Evolutionary conservation across 2,329 filamentous ascomycete species (phyloP), one percentile per base, ranked within the genome.

Genomic region (Sordariomycetes sp.): DNA sequence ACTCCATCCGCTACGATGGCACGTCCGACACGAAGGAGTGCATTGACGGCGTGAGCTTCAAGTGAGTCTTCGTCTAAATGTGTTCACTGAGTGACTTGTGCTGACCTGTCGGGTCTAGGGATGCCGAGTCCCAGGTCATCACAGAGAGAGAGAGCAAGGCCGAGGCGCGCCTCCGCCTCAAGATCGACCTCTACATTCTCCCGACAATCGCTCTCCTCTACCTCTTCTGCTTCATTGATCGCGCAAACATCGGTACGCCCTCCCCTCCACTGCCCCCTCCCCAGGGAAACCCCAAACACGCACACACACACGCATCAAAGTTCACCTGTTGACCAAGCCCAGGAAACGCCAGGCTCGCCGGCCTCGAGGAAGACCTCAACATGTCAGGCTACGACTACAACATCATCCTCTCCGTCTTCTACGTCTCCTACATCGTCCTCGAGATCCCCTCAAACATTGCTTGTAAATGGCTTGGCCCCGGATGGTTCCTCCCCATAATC

Each of bases 161-260:
- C 22, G 20, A 50, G 45, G n/a, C 45, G n/a, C n/a, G 45, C 45
- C 72, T 88, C 22, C 74, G 82, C 7, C 69, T 71, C 63, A 88
- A 88, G 66, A 82, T 88, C 53, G 85, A 89, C 63, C 62, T 86
- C 6, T 78, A 74, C 62, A 78, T 87, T 52, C 73, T 88, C 0
- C 85, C 86, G 0, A 86, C 81, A 0, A 82, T 87, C 0, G 71
- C 84, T 0, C 58, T 87, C 0, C 70, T 89, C 3, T 89, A 88
- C 63, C 74, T 88, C 0, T 87, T 88, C 64, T 87, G 84, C 69
- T 88, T 87, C 68, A 87, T 88, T 61, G 85, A 88, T 62, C 76
- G 86, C n/a, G 82, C 85, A 22, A 89, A 88, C 60, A 84, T 89
- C 35, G 85, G 84, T 84, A 64, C 64, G 71, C 61, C 45, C 17